A percentile compares a stretch with the other conserved stretches of the same genome.
These are phyloP conservation scores for Ganoderma meredithae DNA, from an alignment of 1,284 basidiomycete genomes.

Conservation along the genomic window DNA sequence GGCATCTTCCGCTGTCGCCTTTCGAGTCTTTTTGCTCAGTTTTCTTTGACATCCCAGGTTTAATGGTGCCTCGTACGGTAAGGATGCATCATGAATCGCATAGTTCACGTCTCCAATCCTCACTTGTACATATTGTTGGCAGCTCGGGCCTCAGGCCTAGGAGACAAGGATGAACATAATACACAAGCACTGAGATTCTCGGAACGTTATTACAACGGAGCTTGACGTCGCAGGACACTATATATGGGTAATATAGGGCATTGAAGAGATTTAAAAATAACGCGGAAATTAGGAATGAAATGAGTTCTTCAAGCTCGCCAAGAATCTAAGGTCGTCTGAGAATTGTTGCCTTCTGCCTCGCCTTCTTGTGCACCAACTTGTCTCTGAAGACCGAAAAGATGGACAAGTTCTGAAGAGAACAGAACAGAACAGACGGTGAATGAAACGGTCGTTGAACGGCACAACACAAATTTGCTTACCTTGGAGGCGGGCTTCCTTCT, in stretches of 20 bases:
- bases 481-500: slow-evolving; percentile 77
- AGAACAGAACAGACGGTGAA: background rate
- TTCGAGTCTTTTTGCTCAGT: too few species aligned
- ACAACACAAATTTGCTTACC: slow-evolving; percentile 43
- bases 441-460: background rate
- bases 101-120: too few species aligned
- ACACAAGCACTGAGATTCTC: background rate
- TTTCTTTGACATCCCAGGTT: too few species aligned
- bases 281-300: background rate
- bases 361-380: slow-evolving; percentile 13
- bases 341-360: slow-evolving; percentile 7
- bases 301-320: slow-evolving; percentile 20
- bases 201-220: background rate
- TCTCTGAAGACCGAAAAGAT: slow-evolving; percentile 33
- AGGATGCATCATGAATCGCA: too few species aligned
- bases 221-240: background rate
- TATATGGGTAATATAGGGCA: background rate
- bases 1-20: too few species aligned
- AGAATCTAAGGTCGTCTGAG: slow-evolving; percentile 36
- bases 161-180: background rate
- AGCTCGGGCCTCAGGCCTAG: too few species aligned
- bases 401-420: slow-evolving; percentile 29
- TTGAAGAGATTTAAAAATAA: background rate
- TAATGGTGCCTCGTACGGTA: too few species aligned
- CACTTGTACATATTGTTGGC: too few species aligned